Evolutionary conservation across 768 basidiomycete genomes (phyloP).

Genomic region (Leccinum variicolor): DNA sequence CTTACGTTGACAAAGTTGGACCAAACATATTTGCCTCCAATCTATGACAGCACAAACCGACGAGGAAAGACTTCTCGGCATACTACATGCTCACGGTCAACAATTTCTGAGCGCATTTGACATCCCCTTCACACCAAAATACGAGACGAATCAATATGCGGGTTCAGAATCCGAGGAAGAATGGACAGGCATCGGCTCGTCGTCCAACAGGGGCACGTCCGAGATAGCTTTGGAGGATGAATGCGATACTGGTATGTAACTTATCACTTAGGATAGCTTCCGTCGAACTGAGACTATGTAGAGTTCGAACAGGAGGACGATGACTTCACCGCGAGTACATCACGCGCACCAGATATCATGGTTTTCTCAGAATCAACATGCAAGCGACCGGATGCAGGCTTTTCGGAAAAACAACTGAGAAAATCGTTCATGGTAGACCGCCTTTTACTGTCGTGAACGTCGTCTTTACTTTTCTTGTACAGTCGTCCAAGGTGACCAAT

Average conservation of each 20-base stretch:
- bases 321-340: conserved; percentile 37
- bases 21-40: conserved; percentile 10
- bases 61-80: conserved; percentile 33
- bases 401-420: conserved; percentile 40
- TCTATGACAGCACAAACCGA: conserved; percentile 19
- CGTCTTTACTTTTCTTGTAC: conserved; percentile 4
- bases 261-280: not conserved
- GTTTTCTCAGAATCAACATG: conserved; percentile 48
- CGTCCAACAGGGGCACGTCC: not conserved
- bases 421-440: conserved; percentile 72
- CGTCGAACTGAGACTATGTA: conserved; percentile 9
- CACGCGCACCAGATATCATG: conserved; percentile 44
- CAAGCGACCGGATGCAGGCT: conserved; percentile 15
- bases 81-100: conserved; percentile 46
- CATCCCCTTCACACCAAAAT: conserved; percentile 16
- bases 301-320: conserved; percentile 47
- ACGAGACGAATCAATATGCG: conserved; percentile 11
- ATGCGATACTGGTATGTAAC: conserved; percentile 18
- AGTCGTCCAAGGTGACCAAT: conserved; percentile 80
- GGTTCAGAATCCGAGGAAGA: conserved; percentile 33
- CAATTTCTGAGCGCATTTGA: conserved; percentile 44
- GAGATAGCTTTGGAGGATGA: conserved; percentile 14
- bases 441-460: not conserved
- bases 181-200: conserved; percentile 38
- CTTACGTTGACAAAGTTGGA: not conserved